Evolutionary conservation across 345 rosid genomes (phyloP).

Genomic region (Pseudoturritis turrita): DNA sequence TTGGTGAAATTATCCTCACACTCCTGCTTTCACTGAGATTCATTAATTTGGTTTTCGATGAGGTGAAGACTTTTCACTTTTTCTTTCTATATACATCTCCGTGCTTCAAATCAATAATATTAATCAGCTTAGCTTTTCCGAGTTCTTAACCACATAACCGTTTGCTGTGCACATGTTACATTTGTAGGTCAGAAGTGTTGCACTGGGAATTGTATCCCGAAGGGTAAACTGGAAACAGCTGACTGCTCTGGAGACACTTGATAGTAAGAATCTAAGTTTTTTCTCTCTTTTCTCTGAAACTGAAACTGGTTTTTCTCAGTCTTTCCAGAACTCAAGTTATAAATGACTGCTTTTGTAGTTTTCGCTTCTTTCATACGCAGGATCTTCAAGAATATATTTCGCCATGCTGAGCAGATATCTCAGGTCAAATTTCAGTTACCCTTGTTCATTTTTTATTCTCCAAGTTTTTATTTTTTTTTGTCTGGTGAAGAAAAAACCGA

Average conservation of each 20-base stretch:
- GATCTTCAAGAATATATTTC: constrained; percentile 86
- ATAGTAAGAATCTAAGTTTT: constrained; percentile 43
- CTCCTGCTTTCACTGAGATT: constrained; percentile 87
- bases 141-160: neutral
- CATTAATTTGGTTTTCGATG: constrained; percentile 83
- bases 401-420: constrained; percentile 91
- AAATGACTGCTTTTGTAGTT: constrained; percentile 44
- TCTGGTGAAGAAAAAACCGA: neutral
- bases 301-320: neutral
- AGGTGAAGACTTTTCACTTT: constrained; percentile 44
- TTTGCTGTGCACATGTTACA: neutral
- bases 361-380: constrained; percentile 75
- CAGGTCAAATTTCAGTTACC: constrained; percentile 47
- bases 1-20: constrained; percentile 80
- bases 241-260: constrained; percentile 75
- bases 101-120: neutral
- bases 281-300: neutral
- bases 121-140: neutral
- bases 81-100: neutral
- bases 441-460: neutral
- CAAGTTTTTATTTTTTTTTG: neutral
- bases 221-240: constrained; percentile 84
- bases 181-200: constrained; percentile 77
- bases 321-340: neutral
- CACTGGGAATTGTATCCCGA: constrained; percentile 86